These are phyloP conservation scores for Juglanconis sp. DNA, from an alignment of 2,329 filamentous ascomycete species.

Conservation along the genomic window DNA sequence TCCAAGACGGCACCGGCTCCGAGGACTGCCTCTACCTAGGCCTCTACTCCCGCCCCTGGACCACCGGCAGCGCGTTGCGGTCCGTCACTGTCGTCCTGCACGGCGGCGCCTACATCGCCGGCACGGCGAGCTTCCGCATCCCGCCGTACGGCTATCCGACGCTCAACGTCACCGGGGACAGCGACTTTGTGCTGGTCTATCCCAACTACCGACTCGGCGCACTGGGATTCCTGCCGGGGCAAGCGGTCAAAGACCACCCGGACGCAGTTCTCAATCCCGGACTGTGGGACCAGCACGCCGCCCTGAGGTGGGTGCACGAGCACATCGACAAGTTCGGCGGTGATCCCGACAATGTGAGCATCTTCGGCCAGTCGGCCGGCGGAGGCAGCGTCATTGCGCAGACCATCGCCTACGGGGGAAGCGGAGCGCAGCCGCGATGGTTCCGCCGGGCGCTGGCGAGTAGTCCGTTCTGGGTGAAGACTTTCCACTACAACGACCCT, in stretches of 20 bases:
- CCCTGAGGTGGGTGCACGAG: constrained; percentile 57
- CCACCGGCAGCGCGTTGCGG: constrained; percentile 19
- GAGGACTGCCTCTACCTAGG: constrained; percentile 54
- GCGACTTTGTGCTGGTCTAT: constrained; percentile 1
- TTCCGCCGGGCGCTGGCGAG: background rate
- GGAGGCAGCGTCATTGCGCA: constrained; percentile 23
- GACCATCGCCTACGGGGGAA: background rate
- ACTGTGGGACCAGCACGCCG: constrained; percentile 56
- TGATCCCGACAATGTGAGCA: constrained; percentile 53
- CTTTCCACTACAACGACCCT: background rate
- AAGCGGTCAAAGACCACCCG: constrained; percentile 45
- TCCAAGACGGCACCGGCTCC: constrained; percentile 15
- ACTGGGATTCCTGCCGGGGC: constrained; percentile 61
- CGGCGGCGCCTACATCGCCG: constrained; percentile 59
- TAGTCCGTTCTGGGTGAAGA: background rate
- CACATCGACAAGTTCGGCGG: constrained; percentile 61
- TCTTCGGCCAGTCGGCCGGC: constrained; percentile 61
- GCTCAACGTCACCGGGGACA: constrained; percentile 50
- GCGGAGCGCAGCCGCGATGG: background rate
- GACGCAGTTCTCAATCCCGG: constrained; percentile 61
- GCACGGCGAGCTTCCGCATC: constrained; percentile 52
- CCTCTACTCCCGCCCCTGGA: constrained; percentile 38
- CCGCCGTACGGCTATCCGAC: constrained; percentile 50
- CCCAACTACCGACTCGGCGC: constrained; percentile 60
- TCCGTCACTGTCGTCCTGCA: constrained; percentile 60